These are phyloP conservation scores for Lipomyces starkeyi DNA, from an alignment of 805 yeast genomes.

Conservation along the genomic window DNA sequence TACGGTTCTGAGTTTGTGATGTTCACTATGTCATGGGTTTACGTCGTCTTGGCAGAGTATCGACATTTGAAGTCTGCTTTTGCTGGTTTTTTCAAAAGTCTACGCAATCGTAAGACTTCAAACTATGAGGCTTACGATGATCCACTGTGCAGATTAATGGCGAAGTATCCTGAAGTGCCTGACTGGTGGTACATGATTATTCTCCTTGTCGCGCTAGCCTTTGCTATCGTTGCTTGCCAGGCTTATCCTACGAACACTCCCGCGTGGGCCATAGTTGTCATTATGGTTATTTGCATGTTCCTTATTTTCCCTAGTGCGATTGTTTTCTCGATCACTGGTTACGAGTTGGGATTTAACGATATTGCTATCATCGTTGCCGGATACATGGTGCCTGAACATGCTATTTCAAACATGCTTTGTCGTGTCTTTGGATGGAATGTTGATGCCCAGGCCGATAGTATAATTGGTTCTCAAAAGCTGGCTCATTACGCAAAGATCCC, in stretches of 20 bases:
- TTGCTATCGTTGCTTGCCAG: conserved; percentile 52
- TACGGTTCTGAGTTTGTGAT: conserved; percentile 36
- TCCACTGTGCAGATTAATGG: conserved; percentile 54
- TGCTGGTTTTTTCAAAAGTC: conserved; percentile 39
- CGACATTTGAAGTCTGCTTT: conserved; percentile 14
- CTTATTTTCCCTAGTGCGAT: conserved; percentile 68
- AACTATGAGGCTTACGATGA: conserved; percentile 17
- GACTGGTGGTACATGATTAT: conserved; percentile 57
- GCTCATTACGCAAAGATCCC: conserved; percentile 70
- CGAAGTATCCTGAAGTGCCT: conserved; percentile 48
- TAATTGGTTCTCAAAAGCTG: conserved; percentile 62
- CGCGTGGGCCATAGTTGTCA: conserved; percentile 66
- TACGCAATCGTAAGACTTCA: conserved; percentile 27
- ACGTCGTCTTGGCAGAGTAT: conserved; percentile 26
- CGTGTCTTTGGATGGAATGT: conserved; percentile 64
- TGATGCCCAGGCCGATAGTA: conserved; percentile 60
- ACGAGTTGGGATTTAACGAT: conserved; percentile 64
- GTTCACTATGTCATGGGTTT: conserved; percentile 31
- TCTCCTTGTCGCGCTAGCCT: conserved; percentile 54
- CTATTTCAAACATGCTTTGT: conserved; percentile 56
- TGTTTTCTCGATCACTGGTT: conserved; percentile 67
- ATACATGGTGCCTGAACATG: conserved; percentile 53
- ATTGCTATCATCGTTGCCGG: conserved; percentile 69
- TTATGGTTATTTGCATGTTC: conserved; percentile 58
- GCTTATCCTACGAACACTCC: conserved; percentile 59